These are phyloP conservation scores for Paramecium caudatum DNA, from an alignment of 73 alveolate species.

Conservation along the genomic window DNA sequence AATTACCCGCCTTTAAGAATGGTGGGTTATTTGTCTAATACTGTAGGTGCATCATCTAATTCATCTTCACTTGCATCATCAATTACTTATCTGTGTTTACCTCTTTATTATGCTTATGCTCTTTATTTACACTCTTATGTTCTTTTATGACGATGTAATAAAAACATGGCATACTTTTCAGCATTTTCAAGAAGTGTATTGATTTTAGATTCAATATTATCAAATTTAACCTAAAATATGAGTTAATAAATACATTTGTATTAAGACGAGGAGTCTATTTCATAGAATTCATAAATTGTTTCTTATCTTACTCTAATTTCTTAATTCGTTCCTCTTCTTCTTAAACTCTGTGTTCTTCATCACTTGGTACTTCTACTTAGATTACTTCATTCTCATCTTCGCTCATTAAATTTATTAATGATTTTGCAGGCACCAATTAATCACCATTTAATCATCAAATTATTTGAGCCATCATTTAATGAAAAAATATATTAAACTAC, in stretches of 20 bases:
- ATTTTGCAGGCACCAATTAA: background rate
- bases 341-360: conserved; percentile 31
- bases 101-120: conserved; percentile 21
- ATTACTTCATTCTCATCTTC: conserved; percentile 58
- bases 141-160: conserved; percentile 68
- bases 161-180: conserved; percentile 72
- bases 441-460: background rate
- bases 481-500: conserved; percentile 26
- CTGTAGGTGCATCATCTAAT: conserved; percentile 69
- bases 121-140: conserved; percentile 59
- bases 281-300: background rate
- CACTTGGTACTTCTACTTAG: background rate
- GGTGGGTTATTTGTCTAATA: conserved; percentile 49
- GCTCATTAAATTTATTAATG: conserved; percentile 48
- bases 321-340: background rate
- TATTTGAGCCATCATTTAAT: conserved; percentile 20
- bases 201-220: conserved; percentile 66
- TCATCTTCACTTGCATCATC: conserved; percentile 73
- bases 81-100: conserved; percentile 44
- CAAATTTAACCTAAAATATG: conserved; percentile 31
- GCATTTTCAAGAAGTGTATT: conserved; percentile 68
- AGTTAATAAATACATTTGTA: background rate
- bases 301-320: conserved; percentile 42
- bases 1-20: conserved; percentile 72
- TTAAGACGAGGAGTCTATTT: background rate